A percentile compares a stretch with the other conserved stretches of the same genome.
Evolutionary conservation across 768 basidiomycete genomes (phyloP).

Genomic region (Russula griseocarnosa): DNA sequence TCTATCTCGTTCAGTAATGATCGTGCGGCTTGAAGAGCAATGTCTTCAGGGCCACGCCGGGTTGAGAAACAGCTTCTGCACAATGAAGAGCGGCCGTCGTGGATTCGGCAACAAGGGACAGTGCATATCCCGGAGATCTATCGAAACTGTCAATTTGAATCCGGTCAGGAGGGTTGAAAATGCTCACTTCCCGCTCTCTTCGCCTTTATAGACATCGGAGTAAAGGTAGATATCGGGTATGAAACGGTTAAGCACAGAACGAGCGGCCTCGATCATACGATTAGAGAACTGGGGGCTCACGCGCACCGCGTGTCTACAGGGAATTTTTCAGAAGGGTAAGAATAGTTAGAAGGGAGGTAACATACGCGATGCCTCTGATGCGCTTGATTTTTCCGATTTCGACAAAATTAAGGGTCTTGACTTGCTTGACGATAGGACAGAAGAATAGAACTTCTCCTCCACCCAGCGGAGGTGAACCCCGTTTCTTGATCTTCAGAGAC

Average conservation of each 20-base stretch:
- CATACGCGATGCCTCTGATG: slow-evolving; percentile 93
- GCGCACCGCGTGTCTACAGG: slow-evolving; percentile 82
- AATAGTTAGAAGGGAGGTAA: slow-evolving; percentile 27
- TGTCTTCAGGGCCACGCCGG: slow-evolving; percentile 90
- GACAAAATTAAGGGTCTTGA: slow-evolving; percentile 89
- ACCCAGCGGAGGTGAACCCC: slow-evolving; percentile 86
- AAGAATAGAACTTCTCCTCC: slow-evolving; percentile 92
- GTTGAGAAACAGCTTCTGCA: slow-evolving; percentile 78
- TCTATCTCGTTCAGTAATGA: slow-evolving; percentile 74
- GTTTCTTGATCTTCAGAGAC: slow-evolving; percentile 77
- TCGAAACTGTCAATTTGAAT: not conserved
- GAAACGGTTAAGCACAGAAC: slow-evolving; percentile 90
- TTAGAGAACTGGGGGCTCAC: slow-evolving; percentile 98
- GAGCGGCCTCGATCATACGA: slow-evolving; percentile 91
- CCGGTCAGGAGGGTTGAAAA: not conserved
- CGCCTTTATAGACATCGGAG: slow-evolving; percentile 97
- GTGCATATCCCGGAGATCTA: slow-evolving; percentile 94
- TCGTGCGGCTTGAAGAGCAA: slow-evolving; percentile 77
- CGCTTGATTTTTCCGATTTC: slow-evolving; percentile 89
- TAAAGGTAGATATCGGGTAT: slow-evolving; percentile 98
- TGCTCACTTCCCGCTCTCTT: slow-evolving; percentile 88
- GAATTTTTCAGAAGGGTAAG: slow-evolving; percentile 1
- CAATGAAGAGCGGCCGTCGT: slow-evolving; percentile 87
- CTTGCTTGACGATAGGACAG: slow-evolving; percentile 88
- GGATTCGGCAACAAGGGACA: slow-evolving; percentile 86